These are phyloP conservation scores for Thecaphora frezii DNA, from an alignment of 1,284 basidiomycete genomes.

Conservation along the genomic window DNA sequence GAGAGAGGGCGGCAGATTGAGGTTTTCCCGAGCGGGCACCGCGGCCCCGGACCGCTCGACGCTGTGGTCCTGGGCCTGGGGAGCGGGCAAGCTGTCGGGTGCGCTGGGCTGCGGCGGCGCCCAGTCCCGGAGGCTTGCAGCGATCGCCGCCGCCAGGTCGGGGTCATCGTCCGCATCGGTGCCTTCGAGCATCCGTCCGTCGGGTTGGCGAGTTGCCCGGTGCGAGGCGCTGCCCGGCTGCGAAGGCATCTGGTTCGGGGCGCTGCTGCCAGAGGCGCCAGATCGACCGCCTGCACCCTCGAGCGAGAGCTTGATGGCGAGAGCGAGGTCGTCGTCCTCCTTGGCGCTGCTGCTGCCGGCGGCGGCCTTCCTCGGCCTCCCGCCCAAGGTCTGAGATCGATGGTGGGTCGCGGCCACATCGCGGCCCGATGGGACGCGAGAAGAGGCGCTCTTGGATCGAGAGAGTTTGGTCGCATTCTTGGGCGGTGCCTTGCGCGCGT, in stretches of 20 bases:
- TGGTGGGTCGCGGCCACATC: conserved; percentile 46
- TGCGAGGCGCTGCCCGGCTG: conserved; percentile 42
- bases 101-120: conserved; percentile 46
- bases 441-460: conserved; percentile 29
- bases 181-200: conserved; percentile 54
- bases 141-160: conserved; percentile 89
- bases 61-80: not conserved
- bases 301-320: conserved; percentile 88
- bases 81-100: conserved; percentile 27
- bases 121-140: conserved; percentile 82
- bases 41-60: conserved; percentile 6
- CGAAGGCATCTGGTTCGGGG: conserved; percentile 68
- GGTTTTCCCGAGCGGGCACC: not conserved
- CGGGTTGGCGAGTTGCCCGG: conserved; percentile 73
- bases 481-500: conserved; percentile 39
- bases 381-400: conserved; percentile 51
- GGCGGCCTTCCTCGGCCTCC: conserved; percentile 13
- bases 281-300: conserved; percentile 48
- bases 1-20: conserved; percentile 41
- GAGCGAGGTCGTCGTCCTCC: conserved; percentile 84
- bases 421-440: conserved; percentile 30
- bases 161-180: conserved; percentile 84
- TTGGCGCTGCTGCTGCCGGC: conserved; percentile 57
- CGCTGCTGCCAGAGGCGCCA: conserved; percentile 7
- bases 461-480: conserved; percentile 38